Conservation (phyloP, 768 basidiomycete species). For the Ramaria sp. region DNA sequence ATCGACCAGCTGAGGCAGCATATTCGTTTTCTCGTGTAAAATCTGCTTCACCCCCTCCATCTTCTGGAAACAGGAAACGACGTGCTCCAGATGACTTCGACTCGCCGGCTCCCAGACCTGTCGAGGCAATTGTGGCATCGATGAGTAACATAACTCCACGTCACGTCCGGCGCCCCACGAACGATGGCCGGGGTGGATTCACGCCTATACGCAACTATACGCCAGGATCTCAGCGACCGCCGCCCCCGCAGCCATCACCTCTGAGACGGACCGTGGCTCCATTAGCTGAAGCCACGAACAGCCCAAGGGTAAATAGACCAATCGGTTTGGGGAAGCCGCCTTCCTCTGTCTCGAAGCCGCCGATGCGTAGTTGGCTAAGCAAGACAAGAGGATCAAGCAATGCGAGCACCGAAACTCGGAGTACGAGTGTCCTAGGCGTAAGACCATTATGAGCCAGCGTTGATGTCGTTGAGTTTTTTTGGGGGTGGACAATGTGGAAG, state of each 20-base stretch:
- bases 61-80: conserved; percentile 51
- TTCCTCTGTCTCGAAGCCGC: conserved; percentile 28
- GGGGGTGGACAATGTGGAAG: background rate
- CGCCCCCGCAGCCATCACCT: conserved; percentile 36
- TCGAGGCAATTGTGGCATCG: conserved; percentile 52
- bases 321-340: conserved; percentile 10
- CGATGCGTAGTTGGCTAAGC: conserved; percentile 60
- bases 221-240: conserved; percentile 27
- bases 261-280: conserved; percentile 27
- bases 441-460: background rate
- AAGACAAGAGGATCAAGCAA: conserved; percentile 38
- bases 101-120: conserved; percentile 39
- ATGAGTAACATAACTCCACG: conserved; percentile 42
- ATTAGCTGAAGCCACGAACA: conserved; percentile 59
- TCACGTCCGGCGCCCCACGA: conserved; percentile 41
- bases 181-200: conserved; percentile 53
- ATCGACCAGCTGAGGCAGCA: conserved; percentile 18
- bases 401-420: background rate
- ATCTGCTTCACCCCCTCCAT: conserved; percentile 12
- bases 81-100: conserved; percentile 73
- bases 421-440: background rate
- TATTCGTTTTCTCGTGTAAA: conserved; percentile 2
- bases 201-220: conserved; percentile 48
- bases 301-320: conserved; percentile 27
- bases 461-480: no score